These are phyloP conservation scores for Sordariomycetes sp. DNA, from an alignment of 2,329 filamentous ascomycete species.

Conservation along the genomic window DNA sequence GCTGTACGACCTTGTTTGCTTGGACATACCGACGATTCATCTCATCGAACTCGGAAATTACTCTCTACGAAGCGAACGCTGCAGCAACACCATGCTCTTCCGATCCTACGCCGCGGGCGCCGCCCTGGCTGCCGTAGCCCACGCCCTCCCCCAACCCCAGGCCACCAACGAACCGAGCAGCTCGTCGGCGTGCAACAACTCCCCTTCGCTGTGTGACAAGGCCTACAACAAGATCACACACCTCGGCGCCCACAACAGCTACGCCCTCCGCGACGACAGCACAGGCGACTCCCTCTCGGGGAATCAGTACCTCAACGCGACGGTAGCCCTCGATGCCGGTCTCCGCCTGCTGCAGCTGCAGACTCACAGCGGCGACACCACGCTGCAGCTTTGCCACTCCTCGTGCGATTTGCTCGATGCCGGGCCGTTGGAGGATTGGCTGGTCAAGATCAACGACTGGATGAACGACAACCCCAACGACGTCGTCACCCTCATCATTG, in stretches of 20 bases:
- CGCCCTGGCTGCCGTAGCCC: background rate
- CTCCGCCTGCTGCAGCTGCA: conserved; percentile 64
- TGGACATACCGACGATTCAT: no score
- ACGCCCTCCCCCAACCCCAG: conserved; percentile 1
- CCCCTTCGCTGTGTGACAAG: conserved; percentile 60
- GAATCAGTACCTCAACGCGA: conserved; percentile 68
- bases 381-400: conserved; percentile 62
- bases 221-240: conserved; percentile 70
- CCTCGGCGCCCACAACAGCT: conserved; percentile 66
- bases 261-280: conserved; percentile 58
- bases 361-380: conserved; percentile 52
- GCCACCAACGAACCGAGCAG: conserved; percentile 4
- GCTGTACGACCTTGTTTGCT: no score
- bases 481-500: conserved; percentile 65
- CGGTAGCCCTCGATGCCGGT: conserved; percentile 59
- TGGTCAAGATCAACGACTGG: conserved; percentile 56
- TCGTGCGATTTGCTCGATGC: conserved; percentile 60
- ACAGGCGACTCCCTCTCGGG: conserved; percentile 55
- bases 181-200: conserved; percentile 66
- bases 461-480: conserved; percentile 62
- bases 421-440: conserved; percentile 55
- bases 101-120: background rate
- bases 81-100: background rate
- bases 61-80: no score
- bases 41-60: no score